Evolutionary conservation across 805 yeast genomes (phyloP), one percentile per base, ranked within the genome.

Genomic region (Sugiyamaella americana): DNA sequence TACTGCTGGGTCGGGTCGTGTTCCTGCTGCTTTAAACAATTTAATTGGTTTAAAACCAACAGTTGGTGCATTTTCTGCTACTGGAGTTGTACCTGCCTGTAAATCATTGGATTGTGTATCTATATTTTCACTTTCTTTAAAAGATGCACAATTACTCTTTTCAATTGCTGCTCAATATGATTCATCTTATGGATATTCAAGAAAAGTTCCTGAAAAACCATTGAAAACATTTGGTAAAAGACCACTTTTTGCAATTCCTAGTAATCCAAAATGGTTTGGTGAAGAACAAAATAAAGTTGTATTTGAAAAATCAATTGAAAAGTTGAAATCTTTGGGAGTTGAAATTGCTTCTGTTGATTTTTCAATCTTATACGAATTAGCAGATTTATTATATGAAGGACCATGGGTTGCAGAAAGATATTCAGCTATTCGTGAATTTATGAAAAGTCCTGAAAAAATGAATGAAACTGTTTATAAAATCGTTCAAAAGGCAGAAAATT

Each of bases 381-480:
- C 98, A 16, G 78, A 78, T 56, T 85, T 93, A 60, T 73, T 91
- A 32, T 91, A 91, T 63, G 97, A 91, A 61, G 98, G 98, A 49
- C 85, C 98, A n/a, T 91, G 98, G 98, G 98, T 91, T 8, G 87
- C 94, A 20, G 98, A 91, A 69, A 78, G 98, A 57, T 88, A 80
- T 68, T 80, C 87, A 52, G 96, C 96, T 21, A 77, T 80, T 32
- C 76, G 78, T 56, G 86, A 83, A 37, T 73, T 86, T 48, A 77
- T 77, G 23, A 75, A 80, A 59, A 88, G 93, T 17, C 87, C 93
- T 26, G 73, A 75, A 29, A 74, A 83, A 41, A 69, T 91, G 57
- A 96, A 91, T 64, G 94, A 96, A 43, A 85, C 87, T 4, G 98
- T 93, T 20, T 63, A 73, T 35, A 66, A 73, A 21, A 87, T 91